Evolutionary conservation across 2,329 filamentous ascomycete genomes (phyloP).

Genomic region (Volutella citrinella): DNA sequence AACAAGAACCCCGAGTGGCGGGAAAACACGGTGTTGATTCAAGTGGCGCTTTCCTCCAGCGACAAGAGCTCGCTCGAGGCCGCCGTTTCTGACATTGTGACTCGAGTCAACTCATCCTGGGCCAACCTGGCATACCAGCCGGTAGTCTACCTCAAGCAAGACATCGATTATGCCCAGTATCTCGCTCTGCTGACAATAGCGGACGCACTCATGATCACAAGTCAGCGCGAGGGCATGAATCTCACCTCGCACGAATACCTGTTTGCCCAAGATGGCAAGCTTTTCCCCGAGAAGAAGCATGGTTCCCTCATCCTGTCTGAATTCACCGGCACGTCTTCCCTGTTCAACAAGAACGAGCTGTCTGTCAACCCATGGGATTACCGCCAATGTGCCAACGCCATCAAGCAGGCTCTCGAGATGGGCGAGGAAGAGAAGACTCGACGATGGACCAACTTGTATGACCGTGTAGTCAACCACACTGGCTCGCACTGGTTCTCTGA

Average conservation of each 20-base stretch:
- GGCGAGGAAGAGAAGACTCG: constrained; percentile 66
- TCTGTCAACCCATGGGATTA: constrained; percentile 97
- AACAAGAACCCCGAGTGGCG: constrained; percentile 91
- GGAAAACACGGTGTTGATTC: constrained; percentile 84
- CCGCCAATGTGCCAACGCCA: constrained; percentile 79
- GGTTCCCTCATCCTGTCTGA: constrained; percentile 90
- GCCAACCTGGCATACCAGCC: constrained; percentile 90
- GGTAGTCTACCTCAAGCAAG: constrained; percentile 89
- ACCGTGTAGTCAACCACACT: constrained; percentile 75
- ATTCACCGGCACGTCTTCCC: constrained; percentile 86
- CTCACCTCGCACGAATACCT: constrained; percentile 92
- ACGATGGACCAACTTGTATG: constrained; percentile 72
- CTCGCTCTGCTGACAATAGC: constrained; percentile 87
- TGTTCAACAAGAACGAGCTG: constrained; percentile 78
- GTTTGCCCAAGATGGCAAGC: constrained; percentile 83
- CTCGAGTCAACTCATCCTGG: constrained; percentile 86
- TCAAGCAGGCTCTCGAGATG: constrained; percentile 82
- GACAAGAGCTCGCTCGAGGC: constrained; percentile 86
- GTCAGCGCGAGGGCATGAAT: constrained; percentile 96
- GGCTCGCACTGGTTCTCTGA: constrained; percentile 83
- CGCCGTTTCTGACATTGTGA: constrained; percentile 89
- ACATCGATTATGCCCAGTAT: constrained; percentile 90
- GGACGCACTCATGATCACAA: constrained; percentile 91
- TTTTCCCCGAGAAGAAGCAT: constrained; percentile 69
- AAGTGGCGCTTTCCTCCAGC: constrained; percentile 87